Conservation (phyloP, 176 grass and related monocot genomes). For the Carex kokanica region DNA sequence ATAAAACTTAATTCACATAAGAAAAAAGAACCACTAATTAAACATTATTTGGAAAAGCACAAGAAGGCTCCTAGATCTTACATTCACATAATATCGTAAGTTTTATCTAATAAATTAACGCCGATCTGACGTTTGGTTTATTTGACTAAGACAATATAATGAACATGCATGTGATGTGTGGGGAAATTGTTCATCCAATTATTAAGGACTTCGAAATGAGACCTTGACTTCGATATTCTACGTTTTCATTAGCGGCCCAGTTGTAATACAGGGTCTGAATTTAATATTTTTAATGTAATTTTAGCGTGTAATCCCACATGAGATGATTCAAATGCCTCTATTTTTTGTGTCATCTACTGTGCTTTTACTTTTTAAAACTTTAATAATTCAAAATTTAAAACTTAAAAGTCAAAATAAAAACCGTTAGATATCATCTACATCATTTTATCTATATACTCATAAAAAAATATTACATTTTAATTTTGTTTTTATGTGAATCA, state of each 20-base stretch:
- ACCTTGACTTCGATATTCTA: conserved; percentile 5
- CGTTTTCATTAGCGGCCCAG: background rate
- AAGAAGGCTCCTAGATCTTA: background rate
- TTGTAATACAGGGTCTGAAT: background rate
- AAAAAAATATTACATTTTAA: too few species aligned
- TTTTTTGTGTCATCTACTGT: too few species aligned
- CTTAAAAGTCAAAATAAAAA: too few species aligned
- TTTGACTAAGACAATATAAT: background rate
- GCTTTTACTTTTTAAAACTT: too few species aligned
- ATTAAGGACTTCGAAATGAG: background rate
- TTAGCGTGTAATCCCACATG: too few species aligned
- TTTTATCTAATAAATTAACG: background rate
- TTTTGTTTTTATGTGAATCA: too few species aligned
- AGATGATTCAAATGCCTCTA: too few species aligned
- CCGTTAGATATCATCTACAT: too few species aligned
- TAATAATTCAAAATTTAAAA: too few species aligned
- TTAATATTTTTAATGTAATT: too few species aligned
- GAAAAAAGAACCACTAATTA: background rate
- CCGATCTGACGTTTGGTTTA: background rate
- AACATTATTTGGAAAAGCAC: background rate
- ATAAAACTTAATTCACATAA: background rate
- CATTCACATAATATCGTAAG: background rate
- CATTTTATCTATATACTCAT: too few species aligned
- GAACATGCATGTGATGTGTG: conserved; percentile 10
- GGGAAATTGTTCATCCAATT: conserved; percentile 15